phyloP scores from a whole-genome alignment of 2,329 filamentous ascomycete species.

The Acephala macrosclerotiorum region DNA sequence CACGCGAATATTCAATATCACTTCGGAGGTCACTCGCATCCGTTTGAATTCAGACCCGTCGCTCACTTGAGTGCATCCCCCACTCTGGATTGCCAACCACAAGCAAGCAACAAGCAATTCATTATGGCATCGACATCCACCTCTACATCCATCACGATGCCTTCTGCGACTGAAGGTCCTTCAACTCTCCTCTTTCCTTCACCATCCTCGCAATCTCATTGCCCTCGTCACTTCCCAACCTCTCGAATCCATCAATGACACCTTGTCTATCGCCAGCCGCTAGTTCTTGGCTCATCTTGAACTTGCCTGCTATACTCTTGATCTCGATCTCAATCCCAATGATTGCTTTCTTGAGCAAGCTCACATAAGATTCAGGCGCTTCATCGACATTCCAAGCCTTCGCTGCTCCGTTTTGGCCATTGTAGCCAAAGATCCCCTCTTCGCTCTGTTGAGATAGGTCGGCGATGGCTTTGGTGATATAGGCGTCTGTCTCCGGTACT shows the following conservation, averaged over 20 bases:
- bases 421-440: conserved; percentile 62
- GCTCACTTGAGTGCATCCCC: background rate
- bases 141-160: background rate
- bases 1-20: too few relatives aligned
- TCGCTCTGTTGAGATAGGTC: conserved; percentile 62
- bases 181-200: conserved; percentile 20
- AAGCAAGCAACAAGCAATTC: background rate
- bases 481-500: conserved; percentile 52
- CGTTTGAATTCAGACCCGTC: background rate
- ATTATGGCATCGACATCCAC: background rate
- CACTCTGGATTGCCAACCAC: background rate
- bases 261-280: conserved; percentile 59
- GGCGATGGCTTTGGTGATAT: conserved; percentile 58
- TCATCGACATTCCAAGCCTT: conserved; percentile 63
- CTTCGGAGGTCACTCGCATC: too few relatives aligned
- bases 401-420: conserved; percentile 45
- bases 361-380: conserved; percentile 62
- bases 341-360: conserved; percentile 64
- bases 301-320: conserved; percentile 64
- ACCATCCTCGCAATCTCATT: conserved; percentile 24
- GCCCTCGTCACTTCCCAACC: conserved; percentile 43
- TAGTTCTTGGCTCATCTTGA: conserved; percentile 73
- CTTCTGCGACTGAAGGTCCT: conserved; percentile 1
- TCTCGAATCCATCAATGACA: conserved; percentile 62
- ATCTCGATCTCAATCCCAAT: conserved; percentile 67